A percentile compares a stretch with the other conserved stretches of the same genome.
Conservation (phyloP, 345 rosid genomes). For the Aurinia saxatilis region DNA sequence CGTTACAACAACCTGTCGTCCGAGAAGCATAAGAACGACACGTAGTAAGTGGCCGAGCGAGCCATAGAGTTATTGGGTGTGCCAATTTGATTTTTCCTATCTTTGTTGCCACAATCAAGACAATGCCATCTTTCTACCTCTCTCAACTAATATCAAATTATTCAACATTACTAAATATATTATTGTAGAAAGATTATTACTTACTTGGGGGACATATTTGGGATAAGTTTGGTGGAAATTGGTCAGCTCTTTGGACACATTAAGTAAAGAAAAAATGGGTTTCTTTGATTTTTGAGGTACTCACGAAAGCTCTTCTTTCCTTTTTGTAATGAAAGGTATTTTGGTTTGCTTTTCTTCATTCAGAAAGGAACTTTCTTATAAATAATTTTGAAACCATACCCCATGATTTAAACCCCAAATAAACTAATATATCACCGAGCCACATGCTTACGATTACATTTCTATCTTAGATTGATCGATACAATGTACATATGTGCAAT, state of each 20-base stretch:
- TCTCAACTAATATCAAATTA: conserved; percentile 23
- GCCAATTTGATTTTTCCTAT: not conserved
- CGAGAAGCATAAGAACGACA: conserved; percentile 24
- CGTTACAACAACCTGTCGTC: conserved; percentile 29
- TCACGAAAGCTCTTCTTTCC: conserved; percentile 5
- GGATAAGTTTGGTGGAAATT: conserved; percentile 29
- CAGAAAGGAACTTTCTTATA: conserved; percentile 6
- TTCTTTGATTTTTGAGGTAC: conserved; percentile 29
- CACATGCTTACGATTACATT: too few relatives aligned
- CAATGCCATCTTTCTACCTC: conserved; percentile 29
- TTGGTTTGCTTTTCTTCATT: conserved; percentile 16
- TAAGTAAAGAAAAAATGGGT: conserved; percentile 21
- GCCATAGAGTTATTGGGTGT: conserved; percentile 12
- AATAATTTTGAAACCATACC: not conserved
- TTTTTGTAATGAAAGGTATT: not conserved
- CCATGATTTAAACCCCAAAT: not conserved
- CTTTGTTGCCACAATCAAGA: conserved; percentile 23
- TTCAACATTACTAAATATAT: not conserved
- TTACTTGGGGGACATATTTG: conserved; percentile 15
- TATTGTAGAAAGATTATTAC: too few relatives aligned
- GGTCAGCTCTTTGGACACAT: conserved; percentile 33
- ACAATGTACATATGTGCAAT: too few relatives aligned
- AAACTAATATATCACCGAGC: too few relatives aligned
- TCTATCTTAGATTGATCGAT: too few relatives aligned
- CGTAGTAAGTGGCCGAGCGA: conserved; percentile 21